These are phyloP conservation scores for Golubevia pallescens DNA, from an alignment of 1,284 basidiomycete genomes.

Conservation along the genomic window DNA sequence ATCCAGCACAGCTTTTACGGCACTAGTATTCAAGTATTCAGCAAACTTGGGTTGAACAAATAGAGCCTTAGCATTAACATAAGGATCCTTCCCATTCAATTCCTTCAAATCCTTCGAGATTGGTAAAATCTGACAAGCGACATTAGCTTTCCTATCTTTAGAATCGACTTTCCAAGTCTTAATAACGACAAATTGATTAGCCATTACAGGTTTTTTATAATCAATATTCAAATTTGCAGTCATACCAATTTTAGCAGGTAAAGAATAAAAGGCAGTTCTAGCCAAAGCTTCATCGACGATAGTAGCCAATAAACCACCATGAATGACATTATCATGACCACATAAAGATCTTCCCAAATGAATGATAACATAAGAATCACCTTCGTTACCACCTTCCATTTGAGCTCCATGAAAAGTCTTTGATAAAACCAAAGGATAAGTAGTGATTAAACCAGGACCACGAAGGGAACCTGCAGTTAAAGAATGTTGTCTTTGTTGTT, in stretches of 20 bases:
- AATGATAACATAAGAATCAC: conserved; percentile 68
- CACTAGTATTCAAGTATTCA: too few species aligned
- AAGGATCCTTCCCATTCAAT: too few species aligned
- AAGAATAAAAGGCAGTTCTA: conserved; percentile 69
- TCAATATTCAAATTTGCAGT: conserved; percentile 71
- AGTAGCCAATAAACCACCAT: conserved; percentile 89
- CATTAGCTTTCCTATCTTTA: too few species aligned
- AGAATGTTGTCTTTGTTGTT: conserved; percentile 76
- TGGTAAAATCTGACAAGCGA: too few species aligned
- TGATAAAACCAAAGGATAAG: conserved; percentile 47
- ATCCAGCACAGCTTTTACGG: neutral
- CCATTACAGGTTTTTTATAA: conserved; percentile 63
- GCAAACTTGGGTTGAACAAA: too few species aligned
- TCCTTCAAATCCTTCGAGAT: too few species aligned
- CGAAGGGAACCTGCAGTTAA: conserved; percentile 82
- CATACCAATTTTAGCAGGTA: conserved; percentile 89
- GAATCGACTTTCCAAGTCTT: too few species aligned
- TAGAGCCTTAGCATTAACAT: too few species aligned
- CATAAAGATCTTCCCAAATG: conserved; percentile 87
- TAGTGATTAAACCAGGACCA: conserved; percentile 70
- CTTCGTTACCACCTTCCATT: conserved; percentile 38
- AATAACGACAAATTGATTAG: conserved; percentile 40
- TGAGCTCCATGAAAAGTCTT: conserved; percentile 45
- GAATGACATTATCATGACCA: conserved; percentile 88
- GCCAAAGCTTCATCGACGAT: conserved; percentile 85